Base-by-base conservation (phyloP, 257 asterid genomes). In the Nicotiana otophora region DNA sequence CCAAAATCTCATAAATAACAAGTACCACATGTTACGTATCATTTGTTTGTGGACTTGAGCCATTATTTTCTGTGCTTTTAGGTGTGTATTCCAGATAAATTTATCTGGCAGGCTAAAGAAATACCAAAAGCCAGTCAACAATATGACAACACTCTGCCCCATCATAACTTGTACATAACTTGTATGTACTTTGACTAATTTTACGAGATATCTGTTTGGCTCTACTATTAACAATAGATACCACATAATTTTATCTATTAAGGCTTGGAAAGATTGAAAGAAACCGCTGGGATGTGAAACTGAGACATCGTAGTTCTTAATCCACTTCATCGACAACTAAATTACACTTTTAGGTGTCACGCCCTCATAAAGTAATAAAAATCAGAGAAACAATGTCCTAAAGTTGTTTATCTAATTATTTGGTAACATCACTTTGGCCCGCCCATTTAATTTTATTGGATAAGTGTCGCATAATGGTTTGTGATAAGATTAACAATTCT, bases 71-170 rank as follows among this genome's bases (percentile, higher is more conserved):
- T 74, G 42, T 74, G 42, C 62, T 48, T 83, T 69, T 78, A 75
- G 85, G 83, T 83, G 87, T 79, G 77, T 81, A 60, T 7, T 51
- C 46, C 91, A 84, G 89, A 83, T 85, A 86, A 86, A 64, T 42
- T 84, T 36, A 82, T 82, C 89, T 89, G 92, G 90, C 90, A 82
- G 78, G 2, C 69, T 23, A 5, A 63, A 61, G 34, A 63, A 10
- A 14, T 0, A 28, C 70, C 51, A 30, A 5, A 10, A 62, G 46
- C 75, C 63, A 80, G 7, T 64, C 23, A 42, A 80, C 62, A 48
- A 62, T 63, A 64, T 64, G 77, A 80, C 64, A 80, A 64, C 63
- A 80, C 26, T 42, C 0, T 80, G 31, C 14, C 74, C 63, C 80
- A 26, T 39, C 48, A 39, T 39, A 39, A 39, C n/a, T n/a, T n/a